Base-by-base conservation (phyloP, 2,329 filamentous ascomycete species). In the Lachnellula willkommii region DNA sequence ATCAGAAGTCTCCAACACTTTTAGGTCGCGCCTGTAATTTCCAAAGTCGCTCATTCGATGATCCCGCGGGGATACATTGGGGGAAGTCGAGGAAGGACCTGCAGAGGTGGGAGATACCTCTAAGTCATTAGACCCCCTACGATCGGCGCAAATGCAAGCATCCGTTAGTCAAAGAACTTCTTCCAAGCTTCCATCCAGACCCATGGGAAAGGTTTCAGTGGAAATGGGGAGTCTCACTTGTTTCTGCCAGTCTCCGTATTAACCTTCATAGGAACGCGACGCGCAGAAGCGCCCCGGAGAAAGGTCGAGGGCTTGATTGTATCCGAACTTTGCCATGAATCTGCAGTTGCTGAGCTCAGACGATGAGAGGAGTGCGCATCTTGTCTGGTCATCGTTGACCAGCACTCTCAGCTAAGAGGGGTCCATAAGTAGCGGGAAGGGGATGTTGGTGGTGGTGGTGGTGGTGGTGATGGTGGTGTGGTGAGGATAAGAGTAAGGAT, bases 1-100 rank as follows among this genome's bases (percentile, higher is more conserved):
- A 61, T 82, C 80, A 56, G 79, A 77, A 36, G 81, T 79, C 60
- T 89, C 85, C 66, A 89, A 76, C 56, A 86, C 81, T 64, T 84
- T 79, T 55, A 89, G 79, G 65, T 90, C 85, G 73, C 85, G 87
- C 66, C 86, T 83, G 69, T 89, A 87, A 69, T 87, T 85, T 68
- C 77, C 77, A 65, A 89, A 79, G 68, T 87, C 83, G 74, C 60
- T 64, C 63, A 69, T 64, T 59, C 66, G 60, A 64, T 67, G 65
- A 50, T 70, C 69, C 54, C 64, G 59, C 28, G 68, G 68, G 45
- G 66, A 69, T 54, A 69, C 65, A 69, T 69, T 68, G 46, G 65
- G 61, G 35, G 67, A 65, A n/a, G 52, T 61, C 37, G 66, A 63
- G 12, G 60, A 56, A 24, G 63, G 60, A 42, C 60, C 62, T 37